Evolutionary conservation across 2,329 filamentous ascomycete genomes (phyloP).

Genomic region (Fusarium nematophilum): DNA sequence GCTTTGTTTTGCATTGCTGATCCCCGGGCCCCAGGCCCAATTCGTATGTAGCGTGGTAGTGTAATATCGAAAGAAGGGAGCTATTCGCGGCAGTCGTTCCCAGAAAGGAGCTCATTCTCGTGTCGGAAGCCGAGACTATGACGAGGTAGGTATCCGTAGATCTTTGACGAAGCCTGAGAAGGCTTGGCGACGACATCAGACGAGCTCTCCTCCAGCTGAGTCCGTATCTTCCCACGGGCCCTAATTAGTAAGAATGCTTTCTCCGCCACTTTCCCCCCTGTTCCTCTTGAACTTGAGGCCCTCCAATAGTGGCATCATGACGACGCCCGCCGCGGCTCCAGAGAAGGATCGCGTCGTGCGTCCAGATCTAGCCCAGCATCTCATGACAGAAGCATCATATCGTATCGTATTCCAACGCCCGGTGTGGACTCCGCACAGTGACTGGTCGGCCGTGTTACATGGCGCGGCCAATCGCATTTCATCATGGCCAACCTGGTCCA

Average conservation of each 20-base stretch:
- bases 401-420: slow-evolving; percentile 20
- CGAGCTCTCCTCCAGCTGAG: slow-evolving; percentile 11
- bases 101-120: slow-evolving; percentile 12
- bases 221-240: slow-evolving; percentile 13
- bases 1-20: slow-evolving; percentile 22
- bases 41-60: slow-evolving; percentile 8
- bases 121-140: neutral
- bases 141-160: slow-evolving; percentile 10
- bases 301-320: slow-evolving; percentile 30
- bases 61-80: slow-evolving; percentile 18
- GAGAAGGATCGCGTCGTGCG: slow-evolving; percentile 22
- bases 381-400: slow-evolving; percentile 34
- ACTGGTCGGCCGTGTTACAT: slow-evolving; percentile 21
- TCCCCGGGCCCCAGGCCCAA: slow-evolving; percentile 27
- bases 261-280: too few relatives aligned
- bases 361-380: slow-evolving; percentile 25
- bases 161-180: too few relatives aligned
- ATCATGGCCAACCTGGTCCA: slow-evolving; percentile 3
- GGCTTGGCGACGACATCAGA: slow-evolving; percentile 7
- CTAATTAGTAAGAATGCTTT: neutral
- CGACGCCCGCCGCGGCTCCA: slow-evolving; percentile 8
- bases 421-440: slow-evolving; percentile 18
- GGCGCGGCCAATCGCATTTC: slow-evolving; percentile 33
- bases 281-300: too few relatives aligned
- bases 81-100: slow-evolving; percentile 18